Evolutionary conservation across 495 filamentous ascomycete genomes (phyloP).

Genomic region (Glutinoglossum americanum): DNA sequence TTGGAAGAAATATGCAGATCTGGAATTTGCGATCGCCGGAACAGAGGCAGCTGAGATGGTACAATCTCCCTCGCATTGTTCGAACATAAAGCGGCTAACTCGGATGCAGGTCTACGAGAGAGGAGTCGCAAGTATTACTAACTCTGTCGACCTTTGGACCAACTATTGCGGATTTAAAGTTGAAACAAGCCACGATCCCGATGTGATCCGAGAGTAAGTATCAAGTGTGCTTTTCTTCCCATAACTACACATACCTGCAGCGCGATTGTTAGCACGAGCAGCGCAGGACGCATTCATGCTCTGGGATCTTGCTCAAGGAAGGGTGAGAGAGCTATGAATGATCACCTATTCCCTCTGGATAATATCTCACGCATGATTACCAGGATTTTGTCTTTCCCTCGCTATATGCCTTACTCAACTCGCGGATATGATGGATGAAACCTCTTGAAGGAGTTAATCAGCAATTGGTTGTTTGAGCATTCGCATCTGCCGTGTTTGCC

Average conservation of each 20-base stretch:
- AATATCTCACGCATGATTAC: not conserved
- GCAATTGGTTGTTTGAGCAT: conserved; percentile 3
- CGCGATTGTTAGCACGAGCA: conserved; percentile 6
- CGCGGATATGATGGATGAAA: conserved; percentile 6
- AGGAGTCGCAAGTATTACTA: conserved; percentile 78
- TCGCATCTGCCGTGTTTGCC: conserved; percentile 16
- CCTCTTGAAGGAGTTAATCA: conserved; percentile 1
- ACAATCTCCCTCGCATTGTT: conserved; percentile 10
- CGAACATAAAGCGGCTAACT: not conserved
- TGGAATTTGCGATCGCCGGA: conserved; percentile 90
- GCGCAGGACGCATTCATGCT: conserved; percentile 9
- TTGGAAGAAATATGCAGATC: conserved; percentile 98
- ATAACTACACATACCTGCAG: conserved; percentile 23
- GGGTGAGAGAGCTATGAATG: not conserved
- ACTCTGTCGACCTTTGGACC: conserved; percentile 88
- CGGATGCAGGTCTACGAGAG: conserved; percentile 66
- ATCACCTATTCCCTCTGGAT: not conserved
- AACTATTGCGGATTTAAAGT: conserved; percentile 96
- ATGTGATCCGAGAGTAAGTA: conserved; percentile 99
- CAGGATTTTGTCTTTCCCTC: conserved; percentile 2
- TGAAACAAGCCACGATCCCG: conserved; percentile 82
- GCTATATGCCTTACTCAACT: not conserved
- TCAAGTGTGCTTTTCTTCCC: conserved; percentile 45
- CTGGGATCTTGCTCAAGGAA: conserved; percentile 1
- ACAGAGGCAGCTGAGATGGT: conserved; percentile 98